These are phyloP conservation scores for Bolboschoenus planiculmis DNA, from an alignment of 176 grass and related monocot genomes.

Conservation along the genomic window DNA sequence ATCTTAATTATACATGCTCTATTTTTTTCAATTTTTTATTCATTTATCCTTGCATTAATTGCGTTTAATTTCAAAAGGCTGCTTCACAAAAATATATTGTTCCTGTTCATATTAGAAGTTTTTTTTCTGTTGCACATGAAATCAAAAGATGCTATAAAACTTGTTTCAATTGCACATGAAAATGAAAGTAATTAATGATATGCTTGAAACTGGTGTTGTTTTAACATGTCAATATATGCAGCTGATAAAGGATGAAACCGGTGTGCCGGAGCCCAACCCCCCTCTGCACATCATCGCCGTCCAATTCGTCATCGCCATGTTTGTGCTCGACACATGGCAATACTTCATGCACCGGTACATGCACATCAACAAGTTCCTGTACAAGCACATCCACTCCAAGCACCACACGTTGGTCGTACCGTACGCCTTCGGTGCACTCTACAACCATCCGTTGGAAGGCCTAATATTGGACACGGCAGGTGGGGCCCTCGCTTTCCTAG, in stretches of 20 bases:
- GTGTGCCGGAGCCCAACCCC: constrained; percentile 30
- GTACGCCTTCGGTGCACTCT: constrained; percentile 69
- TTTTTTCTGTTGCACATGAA: too few species aligned
- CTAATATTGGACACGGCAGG: constrained; percentile 62
- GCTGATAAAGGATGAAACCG: constrained; percentile 54
- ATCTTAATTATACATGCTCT: background rate
- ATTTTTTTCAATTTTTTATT: background rate
- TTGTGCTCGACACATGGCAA: constrained; percentile 82
- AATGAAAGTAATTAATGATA: background rate
- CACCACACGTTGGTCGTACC: constrained; percentile 66
- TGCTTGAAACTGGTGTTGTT: background rate
- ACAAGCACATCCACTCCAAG: constrained; percentile 78
- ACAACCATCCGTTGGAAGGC: constrained; percentile 82
- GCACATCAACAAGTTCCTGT: constrained; percentile 70
- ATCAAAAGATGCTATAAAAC: too few species aligned
- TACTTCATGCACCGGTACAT: constrained; percentile 91
- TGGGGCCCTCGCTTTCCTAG: constrained; percentile 56
- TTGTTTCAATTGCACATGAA: background rate
- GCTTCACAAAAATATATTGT: too few species aligned
- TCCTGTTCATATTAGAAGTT: too few species aligned
- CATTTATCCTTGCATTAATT: background rate
- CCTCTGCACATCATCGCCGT: constrained; percentile 26
- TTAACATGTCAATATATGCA: constrained; percentile 25
- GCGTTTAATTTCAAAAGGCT: background rate
- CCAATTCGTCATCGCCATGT: constrained; percentile 62